Base-by-base conservation (phyloP, 192 early-diverging fungal genomes). In the Coemansia sp. region DNA sequence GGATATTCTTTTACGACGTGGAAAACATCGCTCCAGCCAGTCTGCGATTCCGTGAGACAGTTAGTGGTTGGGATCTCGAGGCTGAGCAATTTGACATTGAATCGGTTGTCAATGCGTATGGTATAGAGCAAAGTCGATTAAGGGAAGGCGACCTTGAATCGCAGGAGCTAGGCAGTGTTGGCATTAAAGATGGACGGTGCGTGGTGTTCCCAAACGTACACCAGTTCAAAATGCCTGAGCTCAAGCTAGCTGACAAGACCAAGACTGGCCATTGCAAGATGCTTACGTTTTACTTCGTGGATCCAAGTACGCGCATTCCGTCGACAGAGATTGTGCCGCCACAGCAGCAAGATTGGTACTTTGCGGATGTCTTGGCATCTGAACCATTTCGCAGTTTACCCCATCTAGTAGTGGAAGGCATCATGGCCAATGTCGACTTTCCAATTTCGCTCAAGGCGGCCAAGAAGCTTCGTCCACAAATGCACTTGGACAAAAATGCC, bases 161-260 rank as follows among this genome's bases (percentile, higher is more conserved):
- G 36, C 36, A 36, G 36, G 36, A 36, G 3, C 36, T 36, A 36
- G 36, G 36, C 36, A 3, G 36, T 36, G 8, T 36, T 36, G 36
- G 36, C 3, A 43, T 83, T 20, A 63, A 63, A 38, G 66, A 86
- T 55, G 89, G 88, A 9, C 89, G 90, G 9, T 87, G 85, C 67
- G 68, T 93, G 33, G 89, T 85, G 33, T 94, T 92, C 71, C 89
- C 91, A 1, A 94, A 93, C 77, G 64, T 75, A 13, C 86, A 85
- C 60, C 93, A 92, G 79, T 91, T 93, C 72, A 63, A 81, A 22
- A 87, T 91, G 1, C 77, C 82, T 1, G 81, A 83, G 0, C 91
- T 94, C 67, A 65, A 75, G 51, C 82, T 93, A 20, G 70, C 55
- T 11, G 88, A 91, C 59, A 76, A 68, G 36, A 84, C 84, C 27